Conservation (phyloP, 805 yeast genomes). For the Monosporozyma solicola region DNA sequence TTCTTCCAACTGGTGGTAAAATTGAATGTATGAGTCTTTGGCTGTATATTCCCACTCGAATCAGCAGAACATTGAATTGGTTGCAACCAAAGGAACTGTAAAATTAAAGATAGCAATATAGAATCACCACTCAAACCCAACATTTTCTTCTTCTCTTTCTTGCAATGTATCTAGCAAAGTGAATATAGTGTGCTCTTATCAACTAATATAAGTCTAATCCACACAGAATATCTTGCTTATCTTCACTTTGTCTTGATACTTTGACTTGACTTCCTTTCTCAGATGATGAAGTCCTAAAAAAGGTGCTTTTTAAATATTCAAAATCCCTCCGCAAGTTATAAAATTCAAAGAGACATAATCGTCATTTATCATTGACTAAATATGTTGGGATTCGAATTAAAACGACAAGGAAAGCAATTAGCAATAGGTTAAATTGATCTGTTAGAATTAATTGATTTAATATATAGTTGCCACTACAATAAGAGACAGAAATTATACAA, state of each 20-base stretch:
- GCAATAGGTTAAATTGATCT: neutral
- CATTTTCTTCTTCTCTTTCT: neutral
- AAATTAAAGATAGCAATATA: neutral
- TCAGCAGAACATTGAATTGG: neutral
- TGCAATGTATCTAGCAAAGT: neutral
- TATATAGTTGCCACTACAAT: neutral
- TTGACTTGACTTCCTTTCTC: neutral
- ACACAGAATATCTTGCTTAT: neutral
- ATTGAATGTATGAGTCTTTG: conserved; percentile 41
- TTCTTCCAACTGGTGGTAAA: conserved; percentile 50
- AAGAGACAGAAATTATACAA: neutral
- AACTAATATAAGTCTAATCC: neutral
- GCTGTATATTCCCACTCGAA: no score
- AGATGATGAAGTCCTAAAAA: neutral
- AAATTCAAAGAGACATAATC: neutral
- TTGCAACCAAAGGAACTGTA: neutral
- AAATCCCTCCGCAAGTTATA: neutral
- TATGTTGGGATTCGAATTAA: neutral
- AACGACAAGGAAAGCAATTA: neutral
- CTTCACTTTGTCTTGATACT: neutral
- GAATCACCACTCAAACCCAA: neutral
- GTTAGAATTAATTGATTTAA: neutral
- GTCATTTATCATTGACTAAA: neutral
- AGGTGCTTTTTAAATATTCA: neutral
- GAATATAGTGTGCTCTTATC: neutral